Evolutionary conservation across 352 stramenopile species (phyloP), one percentile per base, ranked within the genome.

Genomic region (Pythium aristosporum): DNA sequence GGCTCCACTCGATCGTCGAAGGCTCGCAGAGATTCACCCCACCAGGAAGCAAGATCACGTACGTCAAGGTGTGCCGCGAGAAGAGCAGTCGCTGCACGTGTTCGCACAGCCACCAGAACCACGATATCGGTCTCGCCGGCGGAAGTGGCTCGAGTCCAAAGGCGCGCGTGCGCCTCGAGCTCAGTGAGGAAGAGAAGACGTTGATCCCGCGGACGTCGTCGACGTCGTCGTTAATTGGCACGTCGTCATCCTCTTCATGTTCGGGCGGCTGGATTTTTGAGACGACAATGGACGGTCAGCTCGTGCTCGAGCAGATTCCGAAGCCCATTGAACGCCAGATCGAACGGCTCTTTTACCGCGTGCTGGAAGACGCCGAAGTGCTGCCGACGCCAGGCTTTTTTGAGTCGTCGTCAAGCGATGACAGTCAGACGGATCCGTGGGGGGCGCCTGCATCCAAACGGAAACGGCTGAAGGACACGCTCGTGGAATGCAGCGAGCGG

Each of bases 221-320:
- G 20, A 51, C 66, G 7, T 65, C 48, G 5, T 73, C 66, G 13
- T 28, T 73, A 3, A 13, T 55, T 2, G 55, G 55, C 28, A 20
- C 25, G 13, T 54, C 60, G 13, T 67, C 68, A 5, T 59, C 69
- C 21, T 63, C 68, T 9, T 84, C 76, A 9, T 89, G 82, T 37
- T 82, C 85, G 37, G 82, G 82, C 4, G 85, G 85, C 13, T 94
- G 85, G 85, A 88, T 94, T 65, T 94, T 94, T 67, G 85, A 94
- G 65, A 86, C 76, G 7, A 94, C 85, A 5, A 94, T 94, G 85
- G 85, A 94, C 32, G 82, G 85, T 13, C 85, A 94, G 50, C 62
- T 88, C 11, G 85, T 94, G 47, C 63, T 94, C 5, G 81, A 91
- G 25, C 81, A 75, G 2, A 89, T 94, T 60, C 48, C 59, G 0